These are phyloP conservation scores for Lactarius pseudohatsudake DNA, from an alignment of 768 basidiomycete genomes.

Conservation along the genomic window DNA sequence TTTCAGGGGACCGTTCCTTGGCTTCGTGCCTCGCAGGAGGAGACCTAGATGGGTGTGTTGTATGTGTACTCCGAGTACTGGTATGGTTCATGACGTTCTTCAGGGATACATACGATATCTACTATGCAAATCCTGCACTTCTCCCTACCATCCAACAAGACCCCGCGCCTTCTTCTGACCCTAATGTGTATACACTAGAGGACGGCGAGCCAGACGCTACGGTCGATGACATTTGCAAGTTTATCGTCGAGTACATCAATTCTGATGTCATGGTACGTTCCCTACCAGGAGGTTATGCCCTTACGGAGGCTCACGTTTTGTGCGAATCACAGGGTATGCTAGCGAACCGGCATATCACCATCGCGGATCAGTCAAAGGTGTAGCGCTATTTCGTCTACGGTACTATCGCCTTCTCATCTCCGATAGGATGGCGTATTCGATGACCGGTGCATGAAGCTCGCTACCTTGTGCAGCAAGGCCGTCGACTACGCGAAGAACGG, in stretches of 20 bases:
- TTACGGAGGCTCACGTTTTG: not conserved
- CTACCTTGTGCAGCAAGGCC: conserved; percentile 59
- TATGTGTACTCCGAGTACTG: not conserved
- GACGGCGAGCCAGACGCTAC: conserved; percentile 31
- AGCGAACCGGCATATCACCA: conserved; percentile 66
- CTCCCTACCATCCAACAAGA: conserved; percentile 51
- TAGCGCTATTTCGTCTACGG: conserved; percentile 1
- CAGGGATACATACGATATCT: too few species aligned
- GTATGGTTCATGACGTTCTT: conserved; percentile 5
- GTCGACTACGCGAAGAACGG: conserved; percentile 84
- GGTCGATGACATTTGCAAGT: conserved; percentile 32
- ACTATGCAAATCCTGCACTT: conserved; percentile 43
- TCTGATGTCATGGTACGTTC: conserved; percentile 70
- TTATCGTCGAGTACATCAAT: conserved; percentile 80
- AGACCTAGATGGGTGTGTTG: conserved; percentile 69
- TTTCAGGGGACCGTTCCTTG: conserved; percentile 56
- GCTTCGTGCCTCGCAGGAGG: conserved; percentile 75
- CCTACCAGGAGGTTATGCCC: not conserved
- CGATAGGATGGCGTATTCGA: conserved; percentile 61
- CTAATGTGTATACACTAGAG: conserved; percentile 17
- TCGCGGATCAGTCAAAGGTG: conserved; percentile 77
- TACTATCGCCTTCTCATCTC: not conserved
- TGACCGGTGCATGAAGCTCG: conserved; percentile 53
- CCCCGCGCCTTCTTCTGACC: too few species aligned
- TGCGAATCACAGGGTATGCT: conserved; percentile 50